Conservation (phyloP, 495 filamentous ascomycete genomes). For the Penicillium manginii region DNA sequence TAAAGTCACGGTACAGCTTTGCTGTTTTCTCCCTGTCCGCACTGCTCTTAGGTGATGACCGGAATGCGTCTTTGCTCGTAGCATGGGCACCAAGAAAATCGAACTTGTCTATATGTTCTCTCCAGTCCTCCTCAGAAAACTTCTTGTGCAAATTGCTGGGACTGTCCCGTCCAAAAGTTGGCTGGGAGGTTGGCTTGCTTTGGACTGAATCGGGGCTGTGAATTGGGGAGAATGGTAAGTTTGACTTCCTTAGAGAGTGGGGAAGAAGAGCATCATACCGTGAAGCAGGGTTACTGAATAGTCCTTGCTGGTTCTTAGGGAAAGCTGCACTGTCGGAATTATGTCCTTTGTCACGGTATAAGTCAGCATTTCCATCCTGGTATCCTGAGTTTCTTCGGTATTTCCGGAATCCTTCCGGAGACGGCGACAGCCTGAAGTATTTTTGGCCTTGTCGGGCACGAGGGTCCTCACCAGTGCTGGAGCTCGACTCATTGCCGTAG, state of each 20-base stretch:
- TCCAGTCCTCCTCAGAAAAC: constrained; percentile 65
- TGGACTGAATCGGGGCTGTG: constrained; percentile 13
- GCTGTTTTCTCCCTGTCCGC: background rate
- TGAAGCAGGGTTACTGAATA: constrained; percentile 18
- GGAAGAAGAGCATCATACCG: constrained; percentile 21
- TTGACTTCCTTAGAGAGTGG: background rate
- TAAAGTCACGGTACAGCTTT: background rate
- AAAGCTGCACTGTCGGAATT: constrained; percentile 44
- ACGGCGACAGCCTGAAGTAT: constrained; percentile 11
- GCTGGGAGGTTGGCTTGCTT: constrained; percentile 6
- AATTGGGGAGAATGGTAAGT: background rate
- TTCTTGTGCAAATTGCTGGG: constrained; percentile 78
- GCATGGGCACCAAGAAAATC: constrained; percentile 54
- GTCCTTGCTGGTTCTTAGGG: constrained; percentile 22
- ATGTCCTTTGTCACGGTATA: constrained; percentile 35
- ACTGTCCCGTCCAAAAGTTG: constrained; percentile 43
- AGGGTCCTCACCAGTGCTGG: constrained; percentile 39
- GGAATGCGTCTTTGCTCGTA: constrained; percentile 35
- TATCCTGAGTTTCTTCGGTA: constrained; percentile 17
- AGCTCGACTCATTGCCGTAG: constrained; percentile 26
- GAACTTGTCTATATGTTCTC: constrained; percentile 52
- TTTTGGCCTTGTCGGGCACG: constrained; percentile 9
- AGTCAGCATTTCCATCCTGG: constrained; percentile 32
- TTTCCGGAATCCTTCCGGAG: constrained; percentile 11
- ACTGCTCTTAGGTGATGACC: constrained; percentile 29